Percentiles rank a stretch among this genome's conserved stretches.
These are phyloP conservation scores for Arachnomyces sp. DNA, from an alignment of 2,329 filamentous ascomycete genomes.

Conservation along the genomic window DNA sequence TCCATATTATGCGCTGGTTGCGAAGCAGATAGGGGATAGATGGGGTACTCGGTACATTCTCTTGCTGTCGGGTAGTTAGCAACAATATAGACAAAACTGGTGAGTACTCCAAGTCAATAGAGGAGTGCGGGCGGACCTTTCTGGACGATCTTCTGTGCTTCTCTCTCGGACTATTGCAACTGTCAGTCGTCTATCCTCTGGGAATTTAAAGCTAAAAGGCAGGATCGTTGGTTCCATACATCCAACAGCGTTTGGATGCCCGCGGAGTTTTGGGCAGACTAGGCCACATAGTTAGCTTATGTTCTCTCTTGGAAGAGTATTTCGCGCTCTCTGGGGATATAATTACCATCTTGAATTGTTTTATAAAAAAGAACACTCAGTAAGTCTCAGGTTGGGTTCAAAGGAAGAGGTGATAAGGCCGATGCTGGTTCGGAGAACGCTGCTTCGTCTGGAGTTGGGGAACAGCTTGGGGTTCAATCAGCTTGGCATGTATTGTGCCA, in stretches of 20 bases:
- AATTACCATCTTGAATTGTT: conserved; percentile 6
- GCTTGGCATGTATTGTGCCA: no score
- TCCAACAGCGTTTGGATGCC: conserved; percentile 98
- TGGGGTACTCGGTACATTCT: conserved; percentile 60
- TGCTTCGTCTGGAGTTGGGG: neutral
- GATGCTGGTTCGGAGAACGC: neutral
- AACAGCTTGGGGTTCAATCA: no score
- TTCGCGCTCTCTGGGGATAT: neutral
- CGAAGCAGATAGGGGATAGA: conserved; percentile 7
- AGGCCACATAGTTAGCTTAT: conserved; percentile 13
- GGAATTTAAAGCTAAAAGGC: neutral
- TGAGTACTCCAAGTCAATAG: conserved; percentile 24
- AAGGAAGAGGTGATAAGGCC: no score
- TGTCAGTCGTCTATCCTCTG: conserved; percentile 3
- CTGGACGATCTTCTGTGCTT: conserved; percentile 98
- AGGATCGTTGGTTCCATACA: conserved; percentile 49
- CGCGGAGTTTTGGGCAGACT: conserved; percentile 97
- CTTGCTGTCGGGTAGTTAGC: conserved; percentile 50
- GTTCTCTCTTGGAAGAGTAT: neutral
- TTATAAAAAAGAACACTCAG: neutral
- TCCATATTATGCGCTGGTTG: conserved; percentile 9
- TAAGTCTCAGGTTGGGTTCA: no score
- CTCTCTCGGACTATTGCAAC: conserved; percentile 72
- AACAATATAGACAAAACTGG: conserved; percentile 2
- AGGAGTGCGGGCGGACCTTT: conserved; percentile 56